These are phyloP conservation scores for Madurella fahalii DNA, from an alignment of 2,329 filamentous ascomycete genomes.

Conservation along the genomic window DNA sequence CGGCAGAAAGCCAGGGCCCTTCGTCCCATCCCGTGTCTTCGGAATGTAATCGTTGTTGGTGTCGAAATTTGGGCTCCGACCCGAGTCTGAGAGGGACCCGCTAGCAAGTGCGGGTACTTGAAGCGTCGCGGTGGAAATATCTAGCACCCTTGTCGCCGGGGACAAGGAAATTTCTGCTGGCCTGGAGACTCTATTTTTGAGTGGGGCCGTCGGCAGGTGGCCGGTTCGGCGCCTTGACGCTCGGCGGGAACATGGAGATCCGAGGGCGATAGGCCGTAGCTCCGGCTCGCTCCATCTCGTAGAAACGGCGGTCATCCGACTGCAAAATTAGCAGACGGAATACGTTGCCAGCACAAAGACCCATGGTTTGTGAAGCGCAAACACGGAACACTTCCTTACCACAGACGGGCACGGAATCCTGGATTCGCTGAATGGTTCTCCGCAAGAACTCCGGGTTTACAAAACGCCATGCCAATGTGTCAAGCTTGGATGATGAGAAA, in stretches of 20 bases:
- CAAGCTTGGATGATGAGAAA: no score
- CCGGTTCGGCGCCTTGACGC: slow-evolving; percentile 19
- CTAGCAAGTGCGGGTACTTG: not conserved
- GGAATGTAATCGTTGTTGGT: not conserved
- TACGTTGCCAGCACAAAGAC: no score
- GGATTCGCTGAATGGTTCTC: no score
- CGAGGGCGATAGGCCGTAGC: slow-evolving; percentile 28
- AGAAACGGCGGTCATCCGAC: slow-evolving; percentile 12
- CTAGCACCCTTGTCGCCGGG: slow-evolving; percentile 19
- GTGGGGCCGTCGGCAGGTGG: slow-evolving; percentile 22
- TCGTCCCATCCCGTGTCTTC: no score
- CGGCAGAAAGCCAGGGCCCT: no score
- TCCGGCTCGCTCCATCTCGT: slow-evolving; percentile 15
- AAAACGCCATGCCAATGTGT: no score
- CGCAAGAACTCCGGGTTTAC: no score
- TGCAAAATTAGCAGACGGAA: not conserved
- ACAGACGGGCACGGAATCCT: no score
- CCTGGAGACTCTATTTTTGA: slow-evolving; percentile 23
- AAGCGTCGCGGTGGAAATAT: not conserved
- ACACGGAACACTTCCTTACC: no score
- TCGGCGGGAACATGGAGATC: slow-evolving; percentile 27
- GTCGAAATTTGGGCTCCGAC: not conserved
- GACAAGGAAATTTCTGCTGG: slow-evolving; percentile 25
- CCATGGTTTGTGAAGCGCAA: no score
- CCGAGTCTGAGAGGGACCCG: no score